Evolutionary conservation across 2,329 filamentous ascomycete genomes (phyloP).

Genomic region (Curvularia eragrostidis): DNA sequence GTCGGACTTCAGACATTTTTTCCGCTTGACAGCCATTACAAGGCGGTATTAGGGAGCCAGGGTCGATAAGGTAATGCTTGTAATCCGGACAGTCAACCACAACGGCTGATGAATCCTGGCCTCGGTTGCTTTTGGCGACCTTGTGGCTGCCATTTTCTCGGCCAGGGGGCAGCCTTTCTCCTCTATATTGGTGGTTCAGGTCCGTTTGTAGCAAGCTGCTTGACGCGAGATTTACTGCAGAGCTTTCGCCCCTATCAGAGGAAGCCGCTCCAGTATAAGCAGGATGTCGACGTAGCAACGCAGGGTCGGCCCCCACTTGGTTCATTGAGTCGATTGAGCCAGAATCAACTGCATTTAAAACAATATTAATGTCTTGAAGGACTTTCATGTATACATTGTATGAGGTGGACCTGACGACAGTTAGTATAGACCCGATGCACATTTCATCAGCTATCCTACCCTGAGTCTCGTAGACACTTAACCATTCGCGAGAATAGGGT

Average conservation of each 20-base stretch:
- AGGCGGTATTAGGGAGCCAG: not conserved
- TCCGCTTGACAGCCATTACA: not conserved
- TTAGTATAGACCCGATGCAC: not conserved
- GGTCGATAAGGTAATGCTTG: not conserved
- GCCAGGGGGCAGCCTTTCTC: not conserved
- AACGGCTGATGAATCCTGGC: not conserved
- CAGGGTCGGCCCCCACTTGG: not conserved
- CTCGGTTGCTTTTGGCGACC: not conserved
- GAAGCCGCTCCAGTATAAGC: not conserved
- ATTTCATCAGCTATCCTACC: not conserved
- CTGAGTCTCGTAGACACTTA: not conserved
- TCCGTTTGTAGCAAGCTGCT: not conserved
- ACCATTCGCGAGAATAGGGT: not conserved
- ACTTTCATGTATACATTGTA: not conserved
- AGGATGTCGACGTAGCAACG: not conserved
- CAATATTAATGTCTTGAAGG: not conserved
- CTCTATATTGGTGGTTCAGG: not conserved
- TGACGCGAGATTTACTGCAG: not conserved
- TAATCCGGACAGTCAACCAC: not conserved
- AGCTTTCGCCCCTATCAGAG: not conserved
- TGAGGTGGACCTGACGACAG: not conserved
- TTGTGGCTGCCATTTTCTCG: not conserved
- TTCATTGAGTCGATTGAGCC: not conserved
- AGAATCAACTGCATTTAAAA: not conserved
- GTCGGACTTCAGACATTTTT: not conserved